phyloP scores from a whole-genome alignment of 148 eudicot genomes.

The Spergularia bocconei region DNA sequence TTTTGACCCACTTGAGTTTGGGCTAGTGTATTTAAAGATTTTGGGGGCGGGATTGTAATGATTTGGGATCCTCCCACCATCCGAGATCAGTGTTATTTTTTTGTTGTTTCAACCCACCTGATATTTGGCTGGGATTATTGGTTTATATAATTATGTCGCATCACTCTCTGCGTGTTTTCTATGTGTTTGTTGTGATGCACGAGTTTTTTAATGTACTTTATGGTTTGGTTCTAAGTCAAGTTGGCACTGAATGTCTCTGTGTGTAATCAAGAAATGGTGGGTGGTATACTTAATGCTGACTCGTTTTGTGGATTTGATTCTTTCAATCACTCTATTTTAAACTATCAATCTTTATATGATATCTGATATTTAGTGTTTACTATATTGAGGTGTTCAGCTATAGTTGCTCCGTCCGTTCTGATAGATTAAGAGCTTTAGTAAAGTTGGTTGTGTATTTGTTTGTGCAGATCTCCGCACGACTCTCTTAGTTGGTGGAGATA shows the following conservation, averaged over 20 bases:
- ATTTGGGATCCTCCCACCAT: no score
- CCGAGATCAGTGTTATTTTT: no score
- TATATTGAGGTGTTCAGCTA: background rate
- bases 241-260: background rate
- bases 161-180: no score
- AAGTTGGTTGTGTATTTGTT: constrained; percentile 1
- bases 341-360: background rate
- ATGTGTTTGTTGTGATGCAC: no score
- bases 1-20: no score
- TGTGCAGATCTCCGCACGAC: constrained; percentile 81
- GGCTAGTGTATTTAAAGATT: no score
- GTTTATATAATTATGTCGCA: no score
- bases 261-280: background rate
- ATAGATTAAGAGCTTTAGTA: constrained; percentile 3
- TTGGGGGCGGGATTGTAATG: no score
- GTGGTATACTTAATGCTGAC: background rate
- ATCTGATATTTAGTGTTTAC: background rate
- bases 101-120: no score
- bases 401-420: background rate
- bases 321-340: background rate
- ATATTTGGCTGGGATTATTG: no score
- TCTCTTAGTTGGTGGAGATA: constrained; percentile 96
- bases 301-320: background rate
- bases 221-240: background rate
- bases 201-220: background rate